A percentile compares a stretch with the other conserved stretches of the same genome.
Evolutionary conservation across 2,329 filamentous ascomycete genomes (phyloP).

Genomic region (Aspergillus pseudotamarii): DNA sequence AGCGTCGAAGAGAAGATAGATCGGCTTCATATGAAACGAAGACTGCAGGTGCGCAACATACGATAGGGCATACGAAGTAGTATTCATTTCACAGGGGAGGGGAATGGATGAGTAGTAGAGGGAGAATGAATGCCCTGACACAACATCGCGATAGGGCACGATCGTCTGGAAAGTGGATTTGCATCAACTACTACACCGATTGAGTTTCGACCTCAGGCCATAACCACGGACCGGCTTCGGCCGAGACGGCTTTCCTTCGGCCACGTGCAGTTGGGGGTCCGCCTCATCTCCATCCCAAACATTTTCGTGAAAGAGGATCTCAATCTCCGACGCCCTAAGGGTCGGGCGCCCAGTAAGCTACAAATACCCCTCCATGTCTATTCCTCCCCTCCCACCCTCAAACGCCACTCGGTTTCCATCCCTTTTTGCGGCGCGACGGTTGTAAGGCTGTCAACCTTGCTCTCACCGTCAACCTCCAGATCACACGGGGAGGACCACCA

Average conservation of each 20-base stretch:
- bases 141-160: background rate
- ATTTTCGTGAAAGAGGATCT: background rate
- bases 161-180: background rate
- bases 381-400: background rate
- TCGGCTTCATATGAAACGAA: background rate
- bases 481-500: background rate
- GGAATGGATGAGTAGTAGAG: background rate
- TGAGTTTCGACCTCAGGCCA: slow-evolving; percentile 2
- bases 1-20: background rate
- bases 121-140: background rate
- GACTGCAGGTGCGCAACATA: background rate
- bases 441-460: background rate
- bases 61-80: background rate
- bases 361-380: background rate
- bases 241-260: slow-evolving; percentile 27
- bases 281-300: background rate
- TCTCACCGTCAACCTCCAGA: background rate
- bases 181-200: background rate
- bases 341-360: background rate
- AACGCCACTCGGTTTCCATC: background rate
- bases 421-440: background rate
- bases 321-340: background rate
- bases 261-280: background rate
- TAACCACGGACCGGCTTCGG: slow-evolving; percentile 9
- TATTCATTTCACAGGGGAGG: background rate